Evolutionary conservation across 805 yeast genomes (phyloP).

Genomic region (Saturnispora hagleri): DNA sequence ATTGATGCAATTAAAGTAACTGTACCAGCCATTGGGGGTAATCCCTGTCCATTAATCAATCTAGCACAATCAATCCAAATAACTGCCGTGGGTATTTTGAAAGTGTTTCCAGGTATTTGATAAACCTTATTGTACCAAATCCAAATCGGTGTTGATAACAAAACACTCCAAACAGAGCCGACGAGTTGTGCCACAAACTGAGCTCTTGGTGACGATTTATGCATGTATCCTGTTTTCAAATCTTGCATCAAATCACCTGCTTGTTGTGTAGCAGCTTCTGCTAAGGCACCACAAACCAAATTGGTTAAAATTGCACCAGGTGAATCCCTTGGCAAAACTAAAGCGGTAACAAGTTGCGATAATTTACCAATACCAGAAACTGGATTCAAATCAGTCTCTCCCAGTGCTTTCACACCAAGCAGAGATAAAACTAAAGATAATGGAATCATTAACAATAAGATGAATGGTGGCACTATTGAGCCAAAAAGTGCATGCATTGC

Average conservation of each 20-base stretch:
- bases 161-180: slow-evolving; percentile 79
- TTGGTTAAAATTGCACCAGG: slow-evolving; percentile 81
- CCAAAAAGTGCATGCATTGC: slow-evolving; percentile 67
- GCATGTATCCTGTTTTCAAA: slow-evolving; percentile 82
- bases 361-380: slow-evolving; percentile 94
- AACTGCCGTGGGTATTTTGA: slow-evolving; percentile 88
- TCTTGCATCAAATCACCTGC: slow-evolving; percentile 99
- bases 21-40: slow-evolving; percentile 69
- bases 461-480: slow-evolving; percentile 56
- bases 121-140: slow-evolving; percentile 72
- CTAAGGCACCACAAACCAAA: slow-evolving; percentile 90
- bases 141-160: slow-evolving; percentile 76
- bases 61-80: slow-evolving; percentile 97
- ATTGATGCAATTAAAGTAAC: slow-evolving; percentile 55
- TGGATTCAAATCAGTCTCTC: slow-evolving; percentile 95
- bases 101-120: slow-evolving; percentile 72
- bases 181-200: slow-evolving; percentile 86
- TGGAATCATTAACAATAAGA: slow-evolving; percentile 57
- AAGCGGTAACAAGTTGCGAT: slow-evolving; percentile 81
- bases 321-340: slow-evolving; percentile 61
- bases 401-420: slow-evolving; percentile 86
- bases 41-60: slow-evolving; percentile 80
- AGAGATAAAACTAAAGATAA: slow-evolving; percentile 74
- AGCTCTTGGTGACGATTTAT: slow-evolving; percentile 88
- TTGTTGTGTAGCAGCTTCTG: slow-evolving; percentile 98